Conservation (phyloP, 2,329 filamentous ascomycete species). For the Acephala macrosclerotiorum region DNA sequence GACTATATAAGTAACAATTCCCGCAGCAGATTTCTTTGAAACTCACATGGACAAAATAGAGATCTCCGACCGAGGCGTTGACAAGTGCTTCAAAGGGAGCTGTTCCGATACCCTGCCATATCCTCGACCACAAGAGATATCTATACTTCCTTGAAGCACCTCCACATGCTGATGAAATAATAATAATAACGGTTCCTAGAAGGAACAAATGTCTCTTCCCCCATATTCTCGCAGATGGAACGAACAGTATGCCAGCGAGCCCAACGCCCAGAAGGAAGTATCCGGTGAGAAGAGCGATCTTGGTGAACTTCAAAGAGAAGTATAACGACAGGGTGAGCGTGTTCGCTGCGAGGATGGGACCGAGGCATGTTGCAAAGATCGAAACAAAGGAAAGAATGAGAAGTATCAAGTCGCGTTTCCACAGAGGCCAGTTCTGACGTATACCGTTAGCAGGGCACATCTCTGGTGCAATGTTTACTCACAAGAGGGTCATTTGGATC, state of each 20-base stretch:
- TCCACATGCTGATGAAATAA: slow-evolving; percentile 80
- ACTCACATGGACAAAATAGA: slow-evolving; percentile 86
- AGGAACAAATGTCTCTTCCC: slow-evolving; percentile 91
- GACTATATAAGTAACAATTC: background rate
- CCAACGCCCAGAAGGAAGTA: slow-evolving; percentile 88
- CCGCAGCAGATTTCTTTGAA: background rate
- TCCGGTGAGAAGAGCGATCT: slow-evolving; percentile 82
- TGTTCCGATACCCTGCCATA: slow-evolving; percentile 85
- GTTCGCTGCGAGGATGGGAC: slow-evolving; percentile 87
- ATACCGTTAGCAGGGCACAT: slow-evolving; percentile 23
- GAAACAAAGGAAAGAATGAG: slow-evolving; percentile 79
- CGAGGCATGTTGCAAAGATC: slow-evolving; percentile 84
- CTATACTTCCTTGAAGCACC: slow-evolving; percentile 69
- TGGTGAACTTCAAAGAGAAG: slow-evolving; percentile 72
- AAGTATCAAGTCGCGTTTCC: slow-evolving; percentile 84
- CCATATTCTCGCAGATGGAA: slow-evolving; percentile 88
- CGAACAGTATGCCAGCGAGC: slow-evolving; percentile 82
- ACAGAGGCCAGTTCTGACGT: slow-evolving; percentile 80
- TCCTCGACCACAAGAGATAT: slow-evolving; percentile 77
- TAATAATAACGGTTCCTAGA: slow-evolving; percentile 75
- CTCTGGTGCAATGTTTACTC: slow-evolving; percentile 35
- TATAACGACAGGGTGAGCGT: slow-evolving; percentile 78
- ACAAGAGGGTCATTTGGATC: slow-evolving; percentile 89
- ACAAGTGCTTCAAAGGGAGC: slow-evolving; percentile 91
- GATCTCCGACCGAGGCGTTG: slow-evolving; percentile 86